Evolutionary conservation across 2,329 filamentous ascomycete genomes (phyloP).

Genomic region (Alternaria rosae): DNA sequence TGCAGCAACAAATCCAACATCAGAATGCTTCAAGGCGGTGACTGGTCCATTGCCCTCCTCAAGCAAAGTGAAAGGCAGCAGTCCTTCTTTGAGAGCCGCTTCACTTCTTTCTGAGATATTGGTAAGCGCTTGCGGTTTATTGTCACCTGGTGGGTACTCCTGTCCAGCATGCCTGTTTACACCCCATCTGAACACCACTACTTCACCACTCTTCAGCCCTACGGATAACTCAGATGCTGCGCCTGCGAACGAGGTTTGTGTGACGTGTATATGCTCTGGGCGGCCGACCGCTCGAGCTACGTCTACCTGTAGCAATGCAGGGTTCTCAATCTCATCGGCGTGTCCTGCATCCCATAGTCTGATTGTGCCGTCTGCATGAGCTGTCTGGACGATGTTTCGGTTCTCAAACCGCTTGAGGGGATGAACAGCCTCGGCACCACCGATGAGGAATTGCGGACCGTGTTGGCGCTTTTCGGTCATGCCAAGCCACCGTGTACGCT

Average conservation of each 20-base stretch:
- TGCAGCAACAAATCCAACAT: constrained; percentile 88
- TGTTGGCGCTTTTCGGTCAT: constrained; percentile 84
- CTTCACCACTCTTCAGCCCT: constrained; percentile 82
- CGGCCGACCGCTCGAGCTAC: constrained; percentile 81
- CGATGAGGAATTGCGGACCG: constrained; percentile 78
- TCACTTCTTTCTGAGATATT: constrained; percentile 79
- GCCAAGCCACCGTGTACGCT: constrained; percentile 84
- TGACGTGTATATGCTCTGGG: constrained; percentile 78
- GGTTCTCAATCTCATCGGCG: constrained; percentile 92
- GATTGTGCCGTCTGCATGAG: constrained; percentile 91
- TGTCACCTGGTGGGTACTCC: constrained; percentile 63
- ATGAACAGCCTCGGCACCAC: constrained; percentile 75
- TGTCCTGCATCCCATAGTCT: constrained; percentile 92
- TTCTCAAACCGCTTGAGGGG: constrained; percentile 79
- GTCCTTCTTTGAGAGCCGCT: constrained; percentile 74
- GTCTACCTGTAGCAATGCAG: constrained; percentile 81
- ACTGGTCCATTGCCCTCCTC: constrained; percentile 84
- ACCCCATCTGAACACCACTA: constrained; percentile 89
- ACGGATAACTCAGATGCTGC: constrained; percentile 84
- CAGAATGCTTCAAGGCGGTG: constrained; percentile 81
- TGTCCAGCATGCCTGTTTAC: constrained; percentile 75
- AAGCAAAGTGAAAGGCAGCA: constrained; percentile 81
- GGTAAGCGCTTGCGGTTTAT: constrained; percentile 64
- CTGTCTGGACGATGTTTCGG: constrained; percentile 83
- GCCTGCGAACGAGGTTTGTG: constrained; percentile 80